Percentiles rank a stretch among this genome's conserved stretches.
Conservation (phyloP, 2,329 filamentous ascomycete genomes). For the Claviceps purpurea region DNA sequence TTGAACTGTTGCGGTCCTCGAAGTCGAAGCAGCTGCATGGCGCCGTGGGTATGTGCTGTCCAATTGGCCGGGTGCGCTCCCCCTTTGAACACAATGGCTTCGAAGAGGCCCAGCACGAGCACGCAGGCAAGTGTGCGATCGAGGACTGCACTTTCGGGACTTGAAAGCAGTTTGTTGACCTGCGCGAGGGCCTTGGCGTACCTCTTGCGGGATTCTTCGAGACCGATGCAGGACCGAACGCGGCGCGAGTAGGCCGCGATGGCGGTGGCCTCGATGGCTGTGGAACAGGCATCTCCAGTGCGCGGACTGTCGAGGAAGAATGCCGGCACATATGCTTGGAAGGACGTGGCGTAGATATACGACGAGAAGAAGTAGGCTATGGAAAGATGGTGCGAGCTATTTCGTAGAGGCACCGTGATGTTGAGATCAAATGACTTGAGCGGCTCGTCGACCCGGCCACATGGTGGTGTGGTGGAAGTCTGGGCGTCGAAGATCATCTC, state of each 20-base stretch:
- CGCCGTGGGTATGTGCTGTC: conserved; percentile 14
- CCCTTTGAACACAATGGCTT: conserved; percentile 14
- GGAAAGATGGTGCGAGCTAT: background rate
- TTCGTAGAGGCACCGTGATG: background rate
- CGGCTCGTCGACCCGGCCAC: background rate
- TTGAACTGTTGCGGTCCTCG: conserved; percentile 12
- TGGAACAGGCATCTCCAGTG: conserved; percentile 9
- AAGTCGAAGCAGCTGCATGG: conserved; percentile 14
- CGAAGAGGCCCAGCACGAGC: conserved; percentile 15
- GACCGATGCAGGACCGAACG: conserved; percentile 4
- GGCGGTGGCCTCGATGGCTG: conserved; percentile 12
- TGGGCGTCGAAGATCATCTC: background rate
- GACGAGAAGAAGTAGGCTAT: conserved; percentile 9
- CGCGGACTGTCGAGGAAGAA: conserved; percentile 7
- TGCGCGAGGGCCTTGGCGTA: conserved; percentile 11
- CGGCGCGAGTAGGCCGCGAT: conserved; percentile 13
- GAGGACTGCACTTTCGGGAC: conserved; percentile 9
- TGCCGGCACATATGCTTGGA: conserved; percentile 11
- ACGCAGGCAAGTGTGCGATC: conserved; percentile 15
- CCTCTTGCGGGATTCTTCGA: conserved; percentile 9
- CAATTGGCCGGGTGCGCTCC: conserved; percentile 12
- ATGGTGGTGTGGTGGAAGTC: background rate
- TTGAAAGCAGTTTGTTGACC: conserved; percentile 9
- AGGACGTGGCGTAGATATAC: conserved; percentile 14
- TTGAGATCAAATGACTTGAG: background rate